phyloP scores from a whole-genome alignment of 306 rosid species.

The Macrotyloma uniflorum region DNA sequence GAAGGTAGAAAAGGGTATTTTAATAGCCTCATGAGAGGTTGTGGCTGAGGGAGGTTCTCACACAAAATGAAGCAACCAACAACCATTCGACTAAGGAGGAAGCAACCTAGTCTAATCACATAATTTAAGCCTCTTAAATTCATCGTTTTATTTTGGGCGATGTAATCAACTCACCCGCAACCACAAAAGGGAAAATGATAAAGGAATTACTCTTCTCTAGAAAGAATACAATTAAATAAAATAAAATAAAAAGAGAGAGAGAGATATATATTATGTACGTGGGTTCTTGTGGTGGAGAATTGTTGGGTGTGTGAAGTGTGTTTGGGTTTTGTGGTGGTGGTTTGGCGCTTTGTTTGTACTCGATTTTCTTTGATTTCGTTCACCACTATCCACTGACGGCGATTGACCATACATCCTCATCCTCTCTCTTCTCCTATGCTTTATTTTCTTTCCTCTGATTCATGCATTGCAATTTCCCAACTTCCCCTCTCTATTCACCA shows the following conservation, averaged over 20 bases:
- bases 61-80: conserved; percentile 22
- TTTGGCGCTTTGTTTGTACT: conserved; percentile 20
- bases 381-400: not conserved
- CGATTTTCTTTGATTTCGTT: not conserved
- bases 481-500: conserved; percentile 28
- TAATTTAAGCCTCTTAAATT: not conserved
- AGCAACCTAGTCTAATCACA: conserved; percentile 42
- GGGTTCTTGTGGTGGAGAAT: conserved; percentile 63
- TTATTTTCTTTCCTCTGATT: not conserved
- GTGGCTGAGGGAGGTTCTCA: conserved; percentile 61
- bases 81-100: conserved; percentile 26
- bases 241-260: not conserved
- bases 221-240: too few relatives aligned
- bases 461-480: not conserved
- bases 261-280: not conserved
- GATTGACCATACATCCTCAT: conserved; percentile 21
- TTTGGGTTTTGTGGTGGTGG: conserved; percentile 44
- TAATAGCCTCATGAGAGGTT: conserved; percentile 48
- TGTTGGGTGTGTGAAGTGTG: conserved; percentile 31
- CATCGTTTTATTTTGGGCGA: not conserved
- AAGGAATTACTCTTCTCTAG: conserved; percentile 4
- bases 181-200: conserved; percentile 13
- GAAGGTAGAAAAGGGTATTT: conserved; percentile 1
- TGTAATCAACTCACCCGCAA: conserved; percentile 20
- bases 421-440: conserved; percentile 5